Conservation (phyloP, 2,329 filamentous ascomycete genomes). For the Fusarium torulosum region DNA sequence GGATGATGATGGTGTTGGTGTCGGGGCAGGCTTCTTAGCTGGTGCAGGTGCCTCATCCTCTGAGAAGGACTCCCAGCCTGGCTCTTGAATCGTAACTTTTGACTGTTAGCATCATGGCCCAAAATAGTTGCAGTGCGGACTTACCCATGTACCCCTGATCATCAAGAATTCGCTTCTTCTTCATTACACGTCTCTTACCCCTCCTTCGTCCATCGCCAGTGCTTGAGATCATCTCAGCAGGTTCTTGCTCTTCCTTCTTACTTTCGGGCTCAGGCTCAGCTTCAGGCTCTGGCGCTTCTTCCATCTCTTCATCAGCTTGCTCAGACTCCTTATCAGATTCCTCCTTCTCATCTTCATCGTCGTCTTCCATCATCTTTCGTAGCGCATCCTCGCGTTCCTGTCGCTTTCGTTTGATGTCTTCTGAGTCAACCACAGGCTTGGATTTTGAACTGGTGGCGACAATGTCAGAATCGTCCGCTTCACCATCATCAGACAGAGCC, state of each 20-base stretch:
- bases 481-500: slow-evolving; percentile 57
- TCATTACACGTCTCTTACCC: slow-evolving; percentile 83
- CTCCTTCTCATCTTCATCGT: slow-evolving; percentile 70
- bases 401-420: slow-evolving; percentile 48
- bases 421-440: slow-evolving; percentile 41
- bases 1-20: slow-evolving; percentile 58
- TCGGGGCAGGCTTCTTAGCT: slow-evolving; percentile 65
- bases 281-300: slow-evolving; percentile 56
- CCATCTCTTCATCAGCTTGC: slow-evolving; percentile 56
- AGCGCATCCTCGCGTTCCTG: slow-evolving; percentile 57
- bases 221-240: slow-evolving; percentile 66
- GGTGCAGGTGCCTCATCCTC: slow-evolving; percentile 79
- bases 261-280: slow-evolving; percentile 54
- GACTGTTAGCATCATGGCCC: slow-evolving; percentile 21
- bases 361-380: slow-evolving; percentile 65
- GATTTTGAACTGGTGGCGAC: slow-evolving; percentile 43
- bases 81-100: slow-evolving; percentile 85
- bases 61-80: slow-evolving; percentile 91
- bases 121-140: slow-evolving; percentile 46
- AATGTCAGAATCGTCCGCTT: slow-evolving; percentile 56
- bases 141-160: slow-evolving; percentile 90
- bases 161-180: slow-evolving; percentile 88
- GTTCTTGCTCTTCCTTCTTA: slow-evolving; percentile 58
- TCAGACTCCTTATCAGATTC: slow-evolving; percentile 55
- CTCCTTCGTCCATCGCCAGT: slow-evolving; percentile 73